Evolutionary conservation across 805 yeast genomes (phyloP), one percentile per base, ranked within the genome.

Genomic region (Ogataea kodamae): DNA sequence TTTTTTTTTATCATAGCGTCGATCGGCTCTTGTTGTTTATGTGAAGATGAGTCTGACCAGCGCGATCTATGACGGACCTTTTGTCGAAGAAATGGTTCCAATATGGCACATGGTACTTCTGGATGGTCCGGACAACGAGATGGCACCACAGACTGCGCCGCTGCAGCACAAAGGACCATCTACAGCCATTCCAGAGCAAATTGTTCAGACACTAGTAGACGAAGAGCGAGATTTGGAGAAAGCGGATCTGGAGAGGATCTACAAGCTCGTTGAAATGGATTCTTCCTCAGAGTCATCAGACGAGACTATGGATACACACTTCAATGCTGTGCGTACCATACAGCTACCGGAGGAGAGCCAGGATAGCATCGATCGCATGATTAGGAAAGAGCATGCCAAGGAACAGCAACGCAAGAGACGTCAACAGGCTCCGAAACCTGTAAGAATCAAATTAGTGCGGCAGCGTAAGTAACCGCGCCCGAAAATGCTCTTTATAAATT

Each of bases 281-380:
- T 18, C 23, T 6, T 30, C 28, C 20, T 13, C 12, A 10, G 35
- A 25, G 6, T 15, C 15, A 7, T 21, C 16, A 2, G 8, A 13
- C 19, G 18, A 21, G 9, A 23, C 18, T 9, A 19, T 45, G 5
- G 41, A 42, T 25, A 24, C 26, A 3, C 35, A 24, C 24, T 49
- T 46, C 25, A 43, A 39, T n/a, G 14, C 23, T 7, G 48, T 49
- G 11, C 21, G 54, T 18, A 31, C 35, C 2, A 40, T 49, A 11
- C 26, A 18, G 11, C 25, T 46, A 11, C 18, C 39, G 7, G 18
- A 24, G 26, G 39, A 35, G 3, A 18, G 23, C 2, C 31, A 39
- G 18, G 37, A 30, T 14, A 37, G 19, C 22, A 35, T 45, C 4
- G 40, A 39, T 14, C 29, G 41, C 9, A 28, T 33, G 34, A 19